Evolutionary conservation across 768 basidiomycete species (phyloP), one percentile per base, ranked within the genome.

Genomic region (Trametes elegans): DNA sequence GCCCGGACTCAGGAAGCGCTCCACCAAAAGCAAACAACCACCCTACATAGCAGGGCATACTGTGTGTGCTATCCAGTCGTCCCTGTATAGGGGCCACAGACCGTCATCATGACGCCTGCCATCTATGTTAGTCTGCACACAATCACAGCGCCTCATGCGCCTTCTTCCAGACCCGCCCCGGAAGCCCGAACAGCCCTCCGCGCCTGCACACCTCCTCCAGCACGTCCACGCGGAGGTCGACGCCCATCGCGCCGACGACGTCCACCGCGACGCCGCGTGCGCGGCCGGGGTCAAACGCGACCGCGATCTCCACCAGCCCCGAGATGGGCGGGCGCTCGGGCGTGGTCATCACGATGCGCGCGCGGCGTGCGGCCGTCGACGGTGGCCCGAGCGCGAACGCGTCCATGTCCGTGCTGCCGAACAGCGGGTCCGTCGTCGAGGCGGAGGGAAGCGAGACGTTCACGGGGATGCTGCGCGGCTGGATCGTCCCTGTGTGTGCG

Each of bases 121-220:
- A n/a, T n/a, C n/a, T n/a, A n/a, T n/a, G n/a, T n/a, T n/a, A n/a
- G n/a, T n/a, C n/a, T n/a, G n/a, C n/a, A n/a, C n/a, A n/a, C n/a
- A n/a, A n/a, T 35, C 28, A 52, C 23, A 29, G n/a, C 44, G 27
- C 26, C 35, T 46, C 52, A 35, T 63, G 66, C 24, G 63, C 51
- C 45, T 62, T 65, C 43, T 53, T 60, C 79, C 79, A 92, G 28
- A 90, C 74, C 53, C 84, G 76, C 18, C 88, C 90, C 35, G 87
- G 74, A 49, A 92, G 65, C 4, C 87, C 82, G 51, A 89, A 76
- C 8, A 79, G 71, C 6, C 90, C 89, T 3, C 90, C 90, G 14
- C 90, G 76, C 42, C 90, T 76, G 58, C 83, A 80, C 32, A 83
- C 75, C 65, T 92, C 88, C 61, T 89, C 88, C 64, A 91, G 70